These are phyloP conservation scores for Crithidia thermophila DNA, from an alignment of 208 protist genomes.

Conservation along the genomic window DNA sequence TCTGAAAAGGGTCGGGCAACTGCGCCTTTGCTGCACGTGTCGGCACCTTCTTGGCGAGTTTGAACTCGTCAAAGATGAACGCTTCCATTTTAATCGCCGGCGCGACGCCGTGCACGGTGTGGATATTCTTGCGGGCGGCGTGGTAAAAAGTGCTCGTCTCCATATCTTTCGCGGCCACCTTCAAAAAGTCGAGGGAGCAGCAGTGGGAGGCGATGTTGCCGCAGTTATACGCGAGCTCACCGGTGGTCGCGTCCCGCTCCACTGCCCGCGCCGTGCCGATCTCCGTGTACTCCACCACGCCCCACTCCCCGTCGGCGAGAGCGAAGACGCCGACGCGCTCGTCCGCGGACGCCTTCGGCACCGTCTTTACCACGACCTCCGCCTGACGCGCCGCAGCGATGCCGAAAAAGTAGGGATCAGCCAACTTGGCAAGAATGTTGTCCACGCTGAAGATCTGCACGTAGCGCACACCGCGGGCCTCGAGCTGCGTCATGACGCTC, in stretches of 20 bases:
- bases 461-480: constrained; percentile 84
- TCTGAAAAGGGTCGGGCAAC: constrained; percentile 49
- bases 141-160: constrained; percentile 81
- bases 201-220: constrained; percentile 98
- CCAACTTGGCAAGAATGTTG: constrained; percentile 96
- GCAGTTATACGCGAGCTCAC: constrained; percentile 91
- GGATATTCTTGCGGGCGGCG: constrained; percentile 97
- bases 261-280: constrained; percentile 82
- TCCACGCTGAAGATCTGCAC: constrained; percentile 97
- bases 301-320: constrained; percentile 67
- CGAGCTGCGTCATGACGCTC: constrained; percentile 83
- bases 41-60: constrained; percentile 50
- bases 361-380: constrained; percentile 95
- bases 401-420: constrained; percentile 96
- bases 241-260: constrained; percentile 53
- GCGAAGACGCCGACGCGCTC: constrained; percentile 98
- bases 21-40: constrained; percentile 3
- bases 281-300: constrained; percentile 99
- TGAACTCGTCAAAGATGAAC: constrained; percentile 99
- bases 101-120: constrained; percentile 49
- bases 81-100: constrained; percentile 96
- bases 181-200: constrained; percentile 87
- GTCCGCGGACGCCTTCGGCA: constrained; percentile 76
- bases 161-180: constrained; percentile 55
- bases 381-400: constrained; percentile 53